Percentiles rank a stretch among this genome's conserved stretches.
Evolutionary conservation across 176 grass and related monocot species (phyloP).

Genomic region (Calamus simplicifolius): DNA sequence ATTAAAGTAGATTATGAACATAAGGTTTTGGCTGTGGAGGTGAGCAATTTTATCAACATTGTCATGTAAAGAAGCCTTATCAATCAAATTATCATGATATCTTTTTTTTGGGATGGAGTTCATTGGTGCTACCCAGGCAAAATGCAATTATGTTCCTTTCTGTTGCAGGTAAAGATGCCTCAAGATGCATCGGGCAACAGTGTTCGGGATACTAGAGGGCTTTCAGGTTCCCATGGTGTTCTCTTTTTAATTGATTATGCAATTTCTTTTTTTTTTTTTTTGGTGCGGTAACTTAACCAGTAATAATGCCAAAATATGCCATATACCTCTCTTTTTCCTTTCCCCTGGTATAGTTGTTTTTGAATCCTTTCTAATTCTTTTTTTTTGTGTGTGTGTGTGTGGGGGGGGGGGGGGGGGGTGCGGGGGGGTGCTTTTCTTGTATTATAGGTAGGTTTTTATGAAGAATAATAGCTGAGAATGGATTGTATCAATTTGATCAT

Average conservation of each 20-base stretch:
- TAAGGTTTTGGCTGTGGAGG: conserved; percentile 74
- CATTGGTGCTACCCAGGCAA: too few relatives aligned
- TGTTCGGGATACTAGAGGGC: conserved; percentile 78
- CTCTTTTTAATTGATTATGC: background rate
- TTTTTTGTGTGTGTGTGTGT: too few relatives aligned
- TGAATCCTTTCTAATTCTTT: background rate
- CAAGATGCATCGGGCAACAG: conserved; percentile 87
- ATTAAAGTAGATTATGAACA: conserved; percentile 80
- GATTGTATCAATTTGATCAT: too few relatives aligned
- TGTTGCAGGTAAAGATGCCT: conserved; percentile 83
- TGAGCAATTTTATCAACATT: conserved; percentile 1
- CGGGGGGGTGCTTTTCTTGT: background rate
- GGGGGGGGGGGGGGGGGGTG: too few relatives aligned
- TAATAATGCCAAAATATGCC: too few relatives aligned
- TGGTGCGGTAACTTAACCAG: background rate
- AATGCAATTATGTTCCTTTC: background rate
- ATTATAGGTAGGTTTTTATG: background rate
- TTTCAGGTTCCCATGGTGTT: conserved; percentile 59
- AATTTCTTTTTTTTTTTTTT: background rate
- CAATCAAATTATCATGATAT: background rate
- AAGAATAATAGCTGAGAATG: too few relatives aligned
- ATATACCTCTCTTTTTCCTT: too few relatives aligned
- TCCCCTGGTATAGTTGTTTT: background rate
- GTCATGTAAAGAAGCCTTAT: background rate
- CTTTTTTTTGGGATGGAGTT: background rate